phyloP scores from a whole-genome alignment of 192 early-diverging fungal species.

The Ambispora gerdemannii region DNA sequence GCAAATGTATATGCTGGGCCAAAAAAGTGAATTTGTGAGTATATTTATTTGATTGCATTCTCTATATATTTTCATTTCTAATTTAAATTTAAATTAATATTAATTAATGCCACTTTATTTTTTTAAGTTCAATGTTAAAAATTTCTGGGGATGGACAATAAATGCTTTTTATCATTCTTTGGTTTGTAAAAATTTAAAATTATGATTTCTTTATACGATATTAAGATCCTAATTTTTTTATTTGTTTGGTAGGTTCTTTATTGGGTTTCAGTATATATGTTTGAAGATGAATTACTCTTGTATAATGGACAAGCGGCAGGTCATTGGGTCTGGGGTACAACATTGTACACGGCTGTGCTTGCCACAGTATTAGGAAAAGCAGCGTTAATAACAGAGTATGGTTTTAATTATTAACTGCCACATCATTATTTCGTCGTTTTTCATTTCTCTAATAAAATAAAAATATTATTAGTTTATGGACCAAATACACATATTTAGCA shows the following conservation, averaged over 20 bases:
- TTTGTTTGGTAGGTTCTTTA: slow-evolving; percentile 61
- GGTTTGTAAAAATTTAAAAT: slow-evolving; percentile 41
- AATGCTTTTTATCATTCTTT: slow-evolving; percentile 95
- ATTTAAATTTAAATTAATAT: background rate
- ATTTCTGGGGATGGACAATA: slow-evolving; percentile 89
- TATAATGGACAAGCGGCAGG: slow-evolving; percentile 70
- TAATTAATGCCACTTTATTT: background rate
- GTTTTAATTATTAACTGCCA: background rate
- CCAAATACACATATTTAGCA: slow-evolving; percentile 89
- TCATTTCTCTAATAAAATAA: slow-evolving; percentile 1
- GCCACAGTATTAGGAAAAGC: slow-evolving; percentile 89
- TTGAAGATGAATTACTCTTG: slow-evolving; percentile 67
- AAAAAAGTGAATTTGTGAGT: slow-evolving; percentile 62
- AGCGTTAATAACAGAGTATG: slow-evolving; percentile 78
- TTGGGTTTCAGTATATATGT: slow-evolving; percentile 62
- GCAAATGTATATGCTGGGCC: slow-evolving; percentile 90
- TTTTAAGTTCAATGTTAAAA: slow-evolving; percentile 73
- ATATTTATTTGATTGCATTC: slow-evolving; percentile 3
- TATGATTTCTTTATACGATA: background rate
- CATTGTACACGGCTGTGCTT: slow-evolving; percentile 85
- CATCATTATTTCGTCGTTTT: background rate
- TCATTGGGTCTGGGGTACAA: slow-evolving; percentile 89
- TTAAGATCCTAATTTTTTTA: background rate
- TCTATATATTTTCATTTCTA: background rate
- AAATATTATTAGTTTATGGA: slow-evolving; percentile 71